Conservation (phyloP, 371 early-diverging fungal species). For the Circinella umbellata region DNA sequence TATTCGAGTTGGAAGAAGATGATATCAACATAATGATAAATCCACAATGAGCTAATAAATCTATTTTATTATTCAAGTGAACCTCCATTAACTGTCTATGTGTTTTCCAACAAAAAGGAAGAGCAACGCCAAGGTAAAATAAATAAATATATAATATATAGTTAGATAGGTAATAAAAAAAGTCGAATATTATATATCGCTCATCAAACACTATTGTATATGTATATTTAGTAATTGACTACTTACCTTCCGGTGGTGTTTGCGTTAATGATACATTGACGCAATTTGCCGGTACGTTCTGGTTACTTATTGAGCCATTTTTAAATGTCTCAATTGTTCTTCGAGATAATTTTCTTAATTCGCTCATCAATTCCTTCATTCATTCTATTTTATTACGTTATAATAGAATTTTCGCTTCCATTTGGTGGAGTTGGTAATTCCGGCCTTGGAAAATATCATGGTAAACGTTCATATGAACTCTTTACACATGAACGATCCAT, state of each 20-base stretch:
- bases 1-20: too few relatives aligned
- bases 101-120: constrained; percentile 51
- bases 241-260: constrained; percentile 79
- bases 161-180: too few relatives aligned
- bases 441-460: constrained; percentile 91
- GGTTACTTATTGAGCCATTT: background rate
- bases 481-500: constrained; percentile 76
- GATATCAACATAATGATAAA: too few relatives aligned
- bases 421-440: constrained; percentile 94
- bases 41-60: too few relatives aligned
- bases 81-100: constrained; percentile 79
- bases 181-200: too few relatives aligned
- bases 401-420: constrained; percentile 67
- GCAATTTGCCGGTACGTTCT: constrained; percentile 55
- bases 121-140: constrained; percentile 34
- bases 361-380: background rate
- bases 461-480: constrained; percentile 72
- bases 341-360: too few relatives aligned
- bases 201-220: background rate
- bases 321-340: background rate
- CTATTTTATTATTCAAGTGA: constrained; percentile 25
- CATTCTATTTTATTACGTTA: background rate
- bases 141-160: background rate
- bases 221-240: constrained; percentile 48
- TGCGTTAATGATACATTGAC: constrained; percentile 84